Evolutionary conservation across 495 filamentous ascomycete species (phyloP), one percentile per base, ranked within the genome.

Genomic region (Hyaloscypha hepaticicola): DNA sequence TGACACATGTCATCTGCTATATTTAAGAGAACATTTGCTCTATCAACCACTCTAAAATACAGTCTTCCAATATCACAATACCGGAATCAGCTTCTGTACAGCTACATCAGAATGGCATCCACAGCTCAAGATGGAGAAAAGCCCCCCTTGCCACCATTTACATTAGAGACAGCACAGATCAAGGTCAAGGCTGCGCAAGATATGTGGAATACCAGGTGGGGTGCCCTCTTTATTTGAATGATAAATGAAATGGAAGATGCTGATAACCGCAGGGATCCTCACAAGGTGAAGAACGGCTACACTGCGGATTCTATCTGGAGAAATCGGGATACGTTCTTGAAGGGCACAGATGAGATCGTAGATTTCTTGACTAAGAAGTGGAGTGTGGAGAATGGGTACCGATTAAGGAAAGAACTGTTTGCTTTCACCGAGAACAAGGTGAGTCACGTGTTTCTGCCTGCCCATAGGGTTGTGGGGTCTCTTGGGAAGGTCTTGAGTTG

Each of bases 101-200:
- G 3, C 38, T 16, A 49, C 31, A 48, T n/a, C 28, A 65, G 22
- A 58, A 67, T 68, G 58, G 38, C 62, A n/a, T 22, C 58, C 49
- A 27, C 55, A 31, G 50, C 60, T 22, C 29, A 9, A 27, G 34
- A 53, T 56, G 12, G 31, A 6, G 53, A 26, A 26, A 72, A 56
- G 63, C 77, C 75, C 8, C 81, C 81, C 1, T 82, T 83, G 55
- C 92, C 93, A n/a, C 93, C 91, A 1, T 96, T 96, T 77, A 95
- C 89, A 5, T 75, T 76, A 27, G 86, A 90, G 68, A 90, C 87
- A 0, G 92, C 92, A 5, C 77, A 77, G 26, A 76, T 82, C 61
- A 96, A 96, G 73, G 92, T 96, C 64, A 96, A 97, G 76, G 86
- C 86, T 6, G 92, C 89, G 0, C 93, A 97, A 76, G 79, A 88